Base-by-base conservation (phyloP, 2,329 filamentous ascomycete species). In the Xylaria arbuscula region DNA sequence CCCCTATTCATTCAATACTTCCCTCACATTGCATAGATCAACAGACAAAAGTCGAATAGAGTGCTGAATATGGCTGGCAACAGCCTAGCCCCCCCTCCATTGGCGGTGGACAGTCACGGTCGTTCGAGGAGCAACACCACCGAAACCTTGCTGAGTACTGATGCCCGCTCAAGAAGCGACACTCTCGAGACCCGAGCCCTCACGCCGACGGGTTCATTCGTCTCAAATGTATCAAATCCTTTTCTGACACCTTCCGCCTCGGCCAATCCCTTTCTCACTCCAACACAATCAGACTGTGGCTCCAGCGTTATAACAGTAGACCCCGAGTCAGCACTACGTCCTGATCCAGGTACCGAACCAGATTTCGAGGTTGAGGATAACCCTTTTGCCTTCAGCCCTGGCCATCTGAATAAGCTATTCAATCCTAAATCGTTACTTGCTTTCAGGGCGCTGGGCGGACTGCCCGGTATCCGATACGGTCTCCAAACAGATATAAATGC, bases 391-490 rank as follows among this genome's bases (percentile, higher is more conserved):
- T 93, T 92, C 74, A 87, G 89, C 0, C 90, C 90, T 0, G 92
- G 92, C 5, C 91, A 93, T 67, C 80, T 94, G 74, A 89, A 88
- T 72, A 94, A 93, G 79, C 81, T 94, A 24, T 83, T 92, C 64
- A 93, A 93, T 69, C 92, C 92, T 0, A 94, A 94, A 80, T 93
- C 86, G 72, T 81, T 93, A 67, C 82, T 85, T 19, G 92, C 90
- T 8, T 93, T 93, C 71, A 86, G 89, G 73, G 90, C 90, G 2
- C 78, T 94, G 3, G 92, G 92, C 66, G 92, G 92, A 53, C 77
- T 93, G 10, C 80, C 81, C 19, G 92, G 92, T 2, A 79, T 94
- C 47, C 90, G 92, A 75, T 90, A 88, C 72, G 92, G 92, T 0
- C 77, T 94, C 10, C 84, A 90, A 68, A 88, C 90, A 1, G 83